Base-by-base conservation (phyloP, 148 eudicot genomes). In the Fallopia convolvulus region DNA sequence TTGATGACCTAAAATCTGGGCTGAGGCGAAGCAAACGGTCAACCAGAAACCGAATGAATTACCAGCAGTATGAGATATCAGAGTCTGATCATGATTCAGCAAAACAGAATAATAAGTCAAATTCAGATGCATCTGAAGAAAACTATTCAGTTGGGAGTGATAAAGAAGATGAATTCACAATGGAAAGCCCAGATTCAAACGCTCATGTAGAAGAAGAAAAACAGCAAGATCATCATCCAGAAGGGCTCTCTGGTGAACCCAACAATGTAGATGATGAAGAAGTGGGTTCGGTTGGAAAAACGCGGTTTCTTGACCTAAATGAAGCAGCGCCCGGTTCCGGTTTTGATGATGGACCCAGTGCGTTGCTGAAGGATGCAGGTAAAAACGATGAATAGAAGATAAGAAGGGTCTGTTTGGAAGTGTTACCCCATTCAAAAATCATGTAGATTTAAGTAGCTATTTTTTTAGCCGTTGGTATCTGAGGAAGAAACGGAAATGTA, bases 21-120 rank as follows among this genome's bases (percentile, higher is more conserved):
- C 80, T 91, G 56, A 88, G 99, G 73, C 92, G 99, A 32, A 95
- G 99, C 79, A 92, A 88, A 44, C 83, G 99, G 83, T 86, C 99
- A 14, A 88, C 89, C 32, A 81, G 89, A 80, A 91, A 81, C 83
- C 91, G 87, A 32, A 87, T 95, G 12, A 80, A 95, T 80, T 95
- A 91, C 77, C 84, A 82, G 78, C 86, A 87, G 47, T 88, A 83
- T 10, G 99, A 91, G 63, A 11, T 83, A 42, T 95, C 99, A 0
- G 97, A 92, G 8, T 95, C 97, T 5, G 99, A 91, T n/a, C 83
- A 76, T 7, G 97, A 95, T 68, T 82, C 83, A 4, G 52, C 53
- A 55, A 88, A 87, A 78, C 82, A 77, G 2, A 87, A 84, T 76
- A 88, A 8, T 8, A 9, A 44, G 10, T 44, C 47, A 44, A 44